Conservation (phyloP, 2,329 filamentous ascomycete species). For the Neonectria neomacrospora region DNA sequence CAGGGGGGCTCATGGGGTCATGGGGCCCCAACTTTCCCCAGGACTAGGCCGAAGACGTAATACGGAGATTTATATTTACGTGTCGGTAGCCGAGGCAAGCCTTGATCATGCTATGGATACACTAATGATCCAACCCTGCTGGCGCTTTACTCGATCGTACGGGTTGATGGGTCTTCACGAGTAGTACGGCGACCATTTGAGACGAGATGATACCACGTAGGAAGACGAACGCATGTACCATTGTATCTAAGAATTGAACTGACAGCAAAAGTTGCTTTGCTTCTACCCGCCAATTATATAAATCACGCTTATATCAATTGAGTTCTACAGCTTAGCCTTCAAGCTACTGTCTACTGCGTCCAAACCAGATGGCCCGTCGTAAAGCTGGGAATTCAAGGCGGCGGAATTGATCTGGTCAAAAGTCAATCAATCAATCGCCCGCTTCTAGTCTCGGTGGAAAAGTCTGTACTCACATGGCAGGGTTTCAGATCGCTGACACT, state of each 20-base stretch:
- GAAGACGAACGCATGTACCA: not conserved
- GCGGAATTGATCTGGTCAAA: slow-evolving; percentile 13
- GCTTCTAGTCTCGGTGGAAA: not conserved
- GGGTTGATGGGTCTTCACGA: not conserved
- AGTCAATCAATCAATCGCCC: not conserved
- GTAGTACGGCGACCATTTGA: too few species aligned
- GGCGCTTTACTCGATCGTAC: not conserved
- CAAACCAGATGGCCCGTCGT: slow-evolving; percentile 7
- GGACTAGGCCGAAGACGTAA: slow-evolving; percentile 14
- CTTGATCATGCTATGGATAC: not conserved
- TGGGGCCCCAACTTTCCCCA: slow-evolving; percentile 6
- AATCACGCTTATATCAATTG: not conserved
- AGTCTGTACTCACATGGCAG: slow-evolving; percentile 16
- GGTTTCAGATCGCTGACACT: slow-evolving; percentile 17
- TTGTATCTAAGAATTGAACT: not conserved
- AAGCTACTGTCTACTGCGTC: not conserved
- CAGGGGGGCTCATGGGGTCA: too few species aligned
- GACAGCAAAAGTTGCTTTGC: not conserved
- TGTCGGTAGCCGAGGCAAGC: slow-evolving; percentile 2
- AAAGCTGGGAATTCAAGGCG: slow-evolving; percentile 8
- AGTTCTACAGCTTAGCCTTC: not conserved
- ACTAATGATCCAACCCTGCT: not conserved
- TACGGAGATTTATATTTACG: slow-evolving; percentile 23
- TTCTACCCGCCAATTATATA: not conserved
- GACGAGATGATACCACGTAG: too few species aligned